Evolutionary conservation across 805 yeast genomes (phyloP), one percentile per base, ranked within the genome.

Genomic region (Saccharomycopsis amapae): DNA sequence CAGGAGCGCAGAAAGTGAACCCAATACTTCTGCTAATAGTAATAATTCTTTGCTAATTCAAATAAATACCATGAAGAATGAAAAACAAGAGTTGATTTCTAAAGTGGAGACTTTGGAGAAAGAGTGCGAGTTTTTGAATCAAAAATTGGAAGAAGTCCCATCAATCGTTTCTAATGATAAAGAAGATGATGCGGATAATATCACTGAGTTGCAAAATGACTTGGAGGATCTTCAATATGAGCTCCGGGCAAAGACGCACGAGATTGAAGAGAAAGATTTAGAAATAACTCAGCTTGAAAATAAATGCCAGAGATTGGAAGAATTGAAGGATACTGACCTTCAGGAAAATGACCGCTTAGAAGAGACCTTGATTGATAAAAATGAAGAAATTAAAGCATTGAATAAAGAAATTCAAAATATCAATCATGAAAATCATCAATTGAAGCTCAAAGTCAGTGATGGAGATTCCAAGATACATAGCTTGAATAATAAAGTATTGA

Each of bases 351-450:
- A 43, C 34, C 28, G 25, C 5, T 26, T 51, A 4, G 50, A 49
- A 23, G 45, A 41, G 17, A 15, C 28, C 7, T 23, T 51, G 13
- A 48, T 56, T 7, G 46, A 34, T 6, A 53, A 52, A 19, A 48
- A 58, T 6, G 54, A 59, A 22, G 54, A 50, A 6, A 48, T 48
- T 26, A 22, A 45, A 33, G 22, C 39, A 26, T 35, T 51, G 24
- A 34, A 49, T 1, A 41, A 55, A 13, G 53, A 55, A 12, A 39
- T 61, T 24, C 58, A 58, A 9, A 50, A 48, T 22, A 44, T 52
- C 32, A 46, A 50, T 2, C 54, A 54, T 3, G 46, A 50, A 28
- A 35, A 55, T 17, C 54, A 53, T 32, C 42, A 44, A 2, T 40
- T 26, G 36, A 50, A 43, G n/a, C 43, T 4, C 44, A 51, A 42